phyloP scores from a whole-genome alignment of 2,329 filamentous ascomycete species.

The Aquanectria penicillioides region DNA sequence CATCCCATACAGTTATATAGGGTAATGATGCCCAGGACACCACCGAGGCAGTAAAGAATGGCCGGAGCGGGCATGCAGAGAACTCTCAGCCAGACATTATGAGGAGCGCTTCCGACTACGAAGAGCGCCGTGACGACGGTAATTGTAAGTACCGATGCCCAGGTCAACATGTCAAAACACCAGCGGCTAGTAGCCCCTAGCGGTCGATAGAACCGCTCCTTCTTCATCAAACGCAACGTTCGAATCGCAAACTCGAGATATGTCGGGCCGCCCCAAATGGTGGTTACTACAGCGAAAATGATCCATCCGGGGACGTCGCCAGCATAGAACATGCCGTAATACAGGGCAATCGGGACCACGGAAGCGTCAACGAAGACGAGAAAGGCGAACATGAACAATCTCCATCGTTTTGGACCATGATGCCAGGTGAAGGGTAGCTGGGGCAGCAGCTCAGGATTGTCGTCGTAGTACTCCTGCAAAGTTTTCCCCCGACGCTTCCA shows the following conservation, averaged over 20 bases:
- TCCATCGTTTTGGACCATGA: constrained; percentile 52
- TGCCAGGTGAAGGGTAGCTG: constrained; percentile 55
- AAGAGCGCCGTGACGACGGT: constrained; percentile 60
- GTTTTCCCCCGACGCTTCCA: constrained; percentile 48
- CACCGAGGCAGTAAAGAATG: constrained; percentile 59
- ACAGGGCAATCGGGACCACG: constrained; percentile 60
- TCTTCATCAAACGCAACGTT: constrained; percentile 58
- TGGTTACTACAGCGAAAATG: constrained; percentile 63
- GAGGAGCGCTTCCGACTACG: constrained; percentile 61
- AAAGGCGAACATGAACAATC: constrained; percentile 59
- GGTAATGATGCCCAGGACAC: constrained; percentile 51
- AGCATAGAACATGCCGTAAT: constrained; percentile 59
- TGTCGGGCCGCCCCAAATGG: constrained; percentile 65
- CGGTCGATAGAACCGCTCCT: constrained; percentile 60
- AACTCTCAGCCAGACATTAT: constrained; percentile 59
- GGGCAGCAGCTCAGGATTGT: constrained; percentile 50
- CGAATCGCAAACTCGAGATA: constrained; percentile 63
- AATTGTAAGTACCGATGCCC: constrained; percentile 58
- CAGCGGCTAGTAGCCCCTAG: constrained; percentile 57
- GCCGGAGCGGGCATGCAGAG: constrained; percentile 62
- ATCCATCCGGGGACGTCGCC: constrained; percentile 51
- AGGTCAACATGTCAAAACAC: constrained; percentile 61
- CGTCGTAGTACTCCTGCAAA: constrained; percentile 52
- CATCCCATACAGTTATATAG: constrained; percentile 49
- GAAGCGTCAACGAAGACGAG: constrained; percentile 58